These are phyloP conservation scores for Amanita jacksonii DNA, from an alignment of 768 basidiomycete species.

Conservation along the genomic window DNA sequence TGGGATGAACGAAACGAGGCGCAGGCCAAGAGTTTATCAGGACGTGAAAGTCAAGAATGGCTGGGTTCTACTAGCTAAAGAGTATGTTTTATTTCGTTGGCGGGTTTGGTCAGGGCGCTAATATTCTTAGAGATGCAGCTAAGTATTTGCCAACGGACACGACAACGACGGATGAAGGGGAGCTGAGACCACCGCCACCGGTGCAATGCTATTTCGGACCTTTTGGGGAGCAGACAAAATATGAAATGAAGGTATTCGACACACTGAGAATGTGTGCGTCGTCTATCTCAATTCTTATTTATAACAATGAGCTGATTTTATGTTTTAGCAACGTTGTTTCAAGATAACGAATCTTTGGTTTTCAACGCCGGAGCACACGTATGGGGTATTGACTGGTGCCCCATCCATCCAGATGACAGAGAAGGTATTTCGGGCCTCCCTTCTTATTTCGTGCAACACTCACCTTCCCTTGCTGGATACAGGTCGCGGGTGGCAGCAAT, in stretches of 20 bases:
- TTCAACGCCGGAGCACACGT: conserved; percentile 86
- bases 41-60: conserved; percentile 32
- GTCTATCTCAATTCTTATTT: neutral
- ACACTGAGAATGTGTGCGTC: conserved; percentile 47
- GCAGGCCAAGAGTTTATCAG: conserved; percentile 52
- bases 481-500: conserved; percentile 59
- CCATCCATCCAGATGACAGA: conserved; percentile 53
- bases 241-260: conserved; percentile 47
- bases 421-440: conserved; percentile 28
- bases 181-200: conserved; percentile 40
- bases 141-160: conserved; percentile 51
- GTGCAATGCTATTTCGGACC: conserved; percentile 63
- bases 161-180: conserved; percentile 39
- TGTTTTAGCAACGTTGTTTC: conserved; percentile 45
- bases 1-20: conserved; percentile 34
- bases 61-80: conserved; percentile 34
- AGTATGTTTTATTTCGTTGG: conserved; percentile 29
- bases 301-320: conserved; percentile 1
- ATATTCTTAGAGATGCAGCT: conserved; percentile 37
- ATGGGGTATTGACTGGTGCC: conserved; percentile 95
- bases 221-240: conserved; percentile 37
- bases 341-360: conserved; percentile 52
- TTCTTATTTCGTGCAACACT: neutral
- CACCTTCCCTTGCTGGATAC: neutral
- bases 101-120: conserved; percentile 6